Evolutionary conservation across 139 green algal species (phyloP).

Genomic region (Ostreobium quekettii): DNA sequence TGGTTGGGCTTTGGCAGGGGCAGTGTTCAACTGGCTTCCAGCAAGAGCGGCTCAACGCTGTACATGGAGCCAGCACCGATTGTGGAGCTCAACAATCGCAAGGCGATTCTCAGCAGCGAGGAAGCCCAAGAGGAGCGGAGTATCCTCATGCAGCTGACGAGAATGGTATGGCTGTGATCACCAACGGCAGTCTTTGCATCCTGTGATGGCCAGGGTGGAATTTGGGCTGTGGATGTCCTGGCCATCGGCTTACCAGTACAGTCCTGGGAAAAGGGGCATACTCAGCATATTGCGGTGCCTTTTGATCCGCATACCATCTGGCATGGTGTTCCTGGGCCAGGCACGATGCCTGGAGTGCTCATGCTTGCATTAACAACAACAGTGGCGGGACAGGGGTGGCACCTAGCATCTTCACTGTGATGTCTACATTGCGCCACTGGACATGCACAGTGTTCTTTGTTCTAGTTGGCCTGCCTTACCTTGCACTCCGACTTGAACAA

Average conservation of each 20-base stretch:
- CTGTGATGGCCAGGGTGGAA: background rate
- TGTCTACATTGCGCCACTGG: no score
- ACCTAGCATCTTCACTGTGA: no score
- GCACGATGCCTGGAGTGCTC: no score
- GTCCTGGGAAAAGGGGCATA: background rate
- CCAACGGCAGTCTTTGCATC: background rate
- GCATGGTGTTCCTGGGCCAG: slow-evolving; percentile 3
- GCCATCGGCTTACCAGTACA: no score
- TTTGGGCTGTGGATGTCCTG: background rate
- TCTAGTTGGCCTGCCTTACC: no score
- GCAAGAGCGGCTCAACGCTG: slow-evolving; percentile 56
- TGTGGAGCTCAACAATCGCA: slow-evolving; percentile 72
- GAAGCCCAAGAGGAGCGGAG: slow-evolving; percentile 48
- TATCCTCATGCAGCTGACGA: slow-evolving; percentile 44
- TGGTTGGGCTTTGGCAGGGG: slow-evolving; percentile 36
- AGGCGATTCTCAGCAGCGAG: slow-evolving; percentile 45
- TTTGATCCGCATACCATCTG: background rate
- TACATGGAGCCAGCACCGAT: slow-evolving; percentile 71
- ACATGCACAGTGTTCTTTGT: no score
- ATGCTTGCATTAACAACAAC: no score
- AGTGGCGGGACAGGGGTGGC: no score
- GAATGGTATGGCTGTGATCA: slow-evolving; percentile 21
- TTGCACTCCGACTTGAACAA: no score
- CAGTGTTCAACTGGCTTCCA: slow-evolving; percentile 42
- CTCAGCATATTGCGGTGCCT: background rate